Conservation (phyloP, 257 asterid species). For the Plectranthus barbatus region DNA sequence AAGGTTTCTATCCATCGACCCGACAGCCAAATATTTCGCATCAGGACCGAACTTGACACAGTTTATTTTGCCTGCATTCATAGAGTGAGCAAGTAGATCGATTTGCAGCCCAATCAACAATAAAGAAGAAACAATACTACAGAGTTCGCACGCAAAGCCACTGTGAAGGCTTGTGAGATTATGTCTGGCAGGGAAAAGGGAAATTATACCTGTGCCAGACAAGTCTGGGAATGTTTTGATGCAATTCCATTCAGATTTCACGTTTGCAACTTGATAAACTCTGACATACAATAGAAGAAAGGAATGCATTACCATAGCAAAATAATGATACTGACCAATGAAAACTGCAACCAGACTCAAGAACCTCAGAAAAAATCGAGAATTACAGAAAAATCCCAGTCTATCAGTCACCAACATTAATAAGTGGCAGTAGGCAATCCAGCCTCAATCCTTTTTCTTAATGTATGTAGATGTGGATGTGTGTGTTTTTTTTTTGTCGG, state of each 20-base stretch:
- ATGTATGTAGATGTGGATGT: too few species aligned
- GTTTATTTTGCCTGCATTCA: constrained; percentile 64
- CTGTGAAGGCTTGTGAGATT: neutral
- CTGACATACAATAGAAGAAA: constrained; percentile 32
- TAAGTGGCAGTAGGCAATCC: neutral
- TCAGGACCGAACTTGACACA: constrained; percentile 80
- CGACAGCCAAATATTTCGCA: constrained; percentile 84
- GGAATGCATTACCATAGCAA: neutral
- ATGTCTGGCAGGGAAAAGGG: constrained; percentile 1
- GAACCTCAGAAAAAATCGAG: neutral
- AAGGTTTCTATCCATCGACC: constrained; percentile 90
- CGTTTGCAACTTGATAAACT: constrained; percentile 76
- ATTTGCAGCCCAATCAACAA: neutral
- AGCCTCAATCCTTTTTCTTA: too few species aligned
- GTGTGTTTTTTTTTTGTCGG: neutral
- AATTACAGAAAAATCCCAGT: neutral
- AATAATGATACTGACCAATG: neutral
- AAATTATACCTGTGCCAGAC: constrained; percentile 81
- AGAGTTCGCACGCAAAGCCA: neutral
- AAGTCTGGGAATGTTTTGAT: constrained; percentile 90
- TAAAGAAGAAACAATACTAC: neutral
- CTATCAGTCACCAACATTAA: neutral
- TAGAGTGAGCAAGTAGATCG: neutral
- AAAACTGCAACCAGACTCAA: neutral
- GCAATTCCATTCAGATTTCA: constrained; percentile 84